Evolutionary conservation across 179 eudicot species (phyloP), one percentile per base, ranked within the genome.

Genomic region (Vitellaria paradoxa): DNA sequence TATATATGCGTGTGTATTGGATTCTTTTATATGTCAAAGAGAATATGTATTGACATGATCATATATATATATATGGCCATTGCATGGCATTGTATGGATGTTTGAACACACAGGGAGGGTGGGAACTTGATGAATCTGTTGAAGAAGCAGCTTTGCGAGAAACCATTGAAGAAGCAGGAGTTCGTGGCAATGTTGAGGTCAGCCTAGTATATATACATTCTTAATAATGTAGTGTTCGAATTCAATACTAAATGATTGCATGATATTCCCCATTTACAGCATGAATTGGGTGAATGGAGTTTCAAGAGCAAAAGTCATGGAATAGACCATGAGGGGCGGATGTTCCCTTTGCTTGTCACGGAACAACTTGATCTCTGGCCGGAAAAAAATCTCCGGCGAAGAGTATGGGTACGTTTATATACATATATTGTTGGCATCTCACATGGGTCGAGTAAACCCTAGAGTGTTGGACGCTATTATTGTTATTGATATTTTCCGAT

Each of bases 351-450:
- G 83, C 86, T 82, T 20, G 91, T 88, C 13, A 83, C 86, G 4
- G 81, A 88, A 71, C 86, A 88, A 77, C 88, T 86, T 23, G 86
- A 86, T 21, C 73, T 76, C 3, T 88, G 91, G 91, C 91, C 91
- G 0, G 91, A 88, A 55, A 61, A 83, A 50, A 74, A 75, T 63
- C 24, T 74, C 45, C 86, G 91, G 10, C 79, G 76, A 79, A 75
- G 91, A 68, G 30, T 62, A 53, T 88, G 91, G 91, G 91, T 88
- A 79, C 0, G 83, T 50, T 2, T 50, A 50, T 50, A 50, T 50
- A 50, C 12, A 2, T 50, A 50, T 50, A 50, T 6, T 68, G 18
- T 40, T 0, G 7, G 15, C 40, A 17, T 46, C 24, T 15, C 5
- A 57, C 8, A 9, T 57, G 7, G 17, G 3, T 55, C 12, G 37